A percentile compares a stretch with the other conserved stretches of the same genome.
These are phyloP conservation scores for Mixia osmundae DNA, from an alignment of 1,284 basidiomycete genomes.

Conservation along the genomic window DNA sequence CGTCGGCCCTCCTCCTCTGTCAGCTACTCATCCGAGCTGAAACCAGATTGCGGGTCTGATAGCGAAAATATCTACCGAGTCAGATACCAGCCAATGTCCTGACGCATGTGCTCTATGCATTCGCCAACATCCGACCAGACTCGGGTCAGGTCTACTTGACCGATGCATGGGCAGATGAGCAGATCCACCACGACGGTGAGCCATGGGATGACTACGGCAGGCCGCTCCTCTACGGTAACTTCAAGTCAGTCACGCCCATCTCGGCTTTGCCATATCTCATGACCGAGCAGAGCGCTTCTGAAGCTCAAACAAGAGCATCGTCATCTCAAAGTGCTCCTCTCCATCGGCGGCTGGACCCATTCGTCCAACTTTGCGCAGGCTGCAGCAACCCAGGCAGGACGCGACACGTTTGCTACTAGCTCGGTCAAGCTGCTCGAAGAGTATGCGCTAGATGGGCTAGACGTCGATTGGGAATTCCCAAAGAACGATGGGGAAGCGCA, in stretches of 20 bases:
- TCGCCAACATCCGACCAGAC: constrained; percentile 21
- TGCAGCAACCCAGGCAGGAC: constrained; percentile 17
- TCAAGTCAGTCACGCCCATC: constrained; percentile 16
- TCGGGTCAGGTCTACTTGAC: constrained; percentile 21
- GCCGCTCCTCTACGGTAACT: constrained; percentile 21
- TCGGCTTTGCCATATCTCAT: background rate
- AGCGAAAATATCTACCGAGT: constrained; percentile 18
- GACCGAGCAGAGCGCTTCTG: constrained; percentile 3
- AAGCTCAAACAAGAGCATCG: constrained; percentile 9
- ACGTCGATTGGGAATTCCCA: constrained; percentile 28
- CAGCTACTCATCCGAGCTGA: no score
- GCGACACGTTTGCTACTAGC: constrained; percentile 42
- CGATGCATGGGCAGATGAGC: constrained; percentile 21
- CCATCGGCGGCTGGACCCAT: constrained; percentile 15
- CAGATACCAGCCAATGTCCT: constrained; percentile 17
- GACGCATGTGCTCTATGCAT: constrained; percentile 22
- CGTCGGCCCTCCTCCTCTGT: no score
- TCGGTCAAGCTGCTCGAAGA: constrained; percentile 55
- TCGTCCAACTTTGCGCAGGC: constrained; percentile 14
- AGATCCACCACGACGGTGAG: constrained; percentile 37
- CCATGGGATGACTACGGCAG: constrained; percentile 49
- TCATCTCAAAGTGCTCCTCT: constrained; percentile 9
- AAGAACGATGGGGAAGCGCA: constrained; percentile 24
- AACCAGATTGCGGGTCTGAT: no score
- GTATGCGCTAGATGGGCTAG: constrained; percentile 58